phyloP scores from a whole-genome alignment of 2,329 filamentous ascomycete genomes.

The Pseudophaeomoniella oleicola region DNA sequence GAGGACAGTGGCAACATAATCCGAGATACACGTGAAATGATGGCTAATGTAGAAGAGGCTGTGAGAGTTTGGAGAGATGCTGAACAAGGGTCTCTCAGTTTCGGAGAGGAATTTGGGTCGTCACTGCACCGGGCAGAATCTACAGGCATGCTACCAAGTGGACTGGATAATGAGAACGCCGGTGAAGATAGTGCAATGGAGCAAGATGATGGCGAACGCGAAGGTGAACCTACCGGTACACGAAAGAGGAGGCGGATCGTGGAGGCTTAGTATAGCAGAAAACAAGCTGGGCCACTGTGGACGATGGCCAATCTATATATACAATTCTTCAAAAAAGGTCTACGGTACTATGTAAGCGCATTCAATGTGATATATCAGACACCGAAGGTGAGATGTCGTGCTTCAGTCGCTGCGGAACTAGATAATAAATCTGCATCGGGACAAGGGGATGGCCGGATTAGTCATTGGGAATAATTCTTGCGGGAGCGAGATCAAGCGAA shows the following conservation, averaged over 20 bases:
- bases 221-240: background rate
- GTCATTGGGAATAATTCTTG: too few species aligned
- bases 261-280: too few species aligned
- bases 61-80: constrained; percentile 63
- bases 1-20: constrained; percentile 76
- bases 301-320: too few species aligned
- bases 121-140: background rate
- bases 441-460: too few species aligned
- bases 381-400: too few species aligned
- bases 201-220: background rate
- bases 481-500: too few species aligned
- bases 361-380: too few species aligned
- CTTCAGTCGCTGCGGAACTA: too few species aligned
- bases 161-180: background rate
- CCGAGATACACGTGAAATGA: constrained; percentile 79
- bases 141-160: background rate
- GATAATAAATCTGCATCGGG: too few species aligned
- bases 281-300: too few species aligned
- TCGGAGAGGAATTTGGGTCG: background rate
- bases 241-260: background rate
- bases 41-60: constrained; percentile 67
- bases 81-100: constrained; percentile 25
- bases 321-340: too few species aligned
- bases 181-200: constrained; percentile 1
- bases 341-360: too few species aligned